Evolutionary conservation across 106 monocot genomes (phyloP).

Genomic region (Acorus calamus): DNA sequence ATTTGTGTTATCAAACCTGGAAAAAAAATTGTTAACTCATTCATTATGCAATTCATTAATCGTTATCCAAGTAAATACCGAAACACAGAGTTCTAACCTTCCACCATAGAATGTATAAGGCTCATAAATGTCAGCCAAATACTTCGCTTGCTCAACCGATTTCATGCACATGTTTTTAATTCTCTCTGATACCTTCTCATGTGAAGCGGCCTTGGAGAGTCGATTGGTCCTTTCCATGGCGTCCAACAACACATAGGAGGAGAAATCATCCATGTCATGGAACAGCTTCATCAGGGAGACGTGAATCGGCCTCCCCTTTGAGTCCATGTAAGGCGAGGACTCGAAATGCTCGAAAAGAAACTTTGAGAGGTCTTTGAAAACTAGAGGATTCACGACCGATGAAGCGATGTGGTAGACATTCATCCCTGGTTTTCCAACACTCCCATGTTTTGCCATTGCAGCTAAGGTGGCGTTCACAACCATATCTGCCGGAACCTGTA

Average conservation of each 20-base stretch:
- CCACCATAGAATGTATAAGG: slow-evolving; percentile 80
- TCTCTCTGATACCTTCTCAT: slow-evolving; percentile 26
- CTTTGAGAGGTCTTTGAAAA: slow-evolving; percentile 33
- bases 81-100: slow-evolving; percentile 33
- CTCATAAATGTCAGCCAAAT: slow-evolving; percentile 69
- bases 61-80: too few species aligned
- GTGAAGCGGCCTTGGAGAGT: not conserved
- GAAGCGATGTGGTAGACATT: slow-evolving; percentile 76
- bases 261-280: slow-evolving; percentile 43
- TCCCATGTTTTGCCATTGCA: slow-evolving; percentile 78
- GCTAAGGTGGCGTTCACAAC: slow-evolving; percentile 79
- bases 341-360: slow-evolving; percentile 55
- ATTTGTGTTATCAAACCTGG: slow-evolving; percentile 62
- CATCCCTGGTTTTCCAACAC: slow-evolving; percentile 24
- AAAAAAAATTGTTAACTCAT: not conserved
- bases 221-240: slow-evolving; percentile 19
- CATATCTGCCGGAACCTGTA: slow-evolving; percentile 75
- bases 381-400: slow-evolving; percentile 59
- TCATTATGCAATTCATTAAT: not conserved
- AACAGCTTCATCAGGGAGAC: slow-evolving; percentile 54
- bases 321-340: slow-evolving; percentile 36
- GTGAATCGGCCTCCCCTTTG: slow-evolving; percentile 37
- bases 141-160: slow-evolving; percentile 51
- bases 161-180: slow-evolving; percentile 41
- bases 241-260: slow-evolving; percentile 21